These are phyloP conservation scores for Pseudogymnoascus sp. DNA, from an alignment of 2,329 filamentous ascomycete genomes.

Conservation along the genomic window DNA sequence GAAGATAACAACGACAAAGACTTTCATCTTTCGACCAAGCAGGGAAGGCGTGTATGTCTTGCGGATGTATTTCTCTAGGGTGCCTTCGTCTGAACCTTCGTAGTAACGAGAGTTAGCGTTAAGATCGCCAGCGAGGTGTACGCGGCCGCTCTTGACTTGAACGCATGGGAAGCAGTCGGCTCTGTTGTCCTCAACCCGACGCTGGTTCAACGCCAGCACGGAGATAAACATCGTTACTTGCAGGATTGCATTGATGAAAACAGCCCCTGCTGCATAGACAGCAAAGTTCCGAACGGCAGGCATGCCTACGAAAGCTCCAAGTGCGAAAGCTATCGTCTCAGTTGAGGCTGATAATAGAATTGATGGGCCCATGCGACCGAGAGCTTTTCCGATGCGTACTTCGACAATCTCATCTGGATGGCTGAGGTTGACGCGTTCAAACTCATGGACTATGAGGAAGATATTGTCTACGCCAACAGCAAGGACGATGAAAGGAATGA, in stretches of 20 bases:
- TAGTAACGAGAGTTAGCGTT: conserved; percentile 43
- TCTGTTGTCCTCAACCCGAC: conserved; percentile 76
- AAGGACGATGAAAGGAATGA: conserved; percentile 94
- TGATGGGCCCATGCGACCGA: conserved; percentile 95
- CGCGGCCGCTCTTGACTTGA: conserved; percentile 64
- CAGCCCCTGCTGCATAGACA: conserved; percentile 88
- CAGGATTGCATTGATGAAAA: conserved; percentile 92
- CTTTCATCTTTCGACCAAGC: conserved; percentile 72
- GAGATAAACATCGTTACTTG: conserved; percentile 97
- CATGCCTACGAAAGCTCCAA: conserved; percentile 94
- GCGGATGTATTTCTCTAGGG: conserved; percentile 79
- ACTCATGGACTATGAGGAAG: conserved; percentile 96
- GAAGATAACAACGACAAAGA: conserved; percentile 69
- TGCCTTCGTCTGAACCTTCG: conserved; percentile 61
- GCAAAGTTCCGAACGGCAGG: conserved; percentile 97
- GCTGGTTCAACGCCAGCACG: conserved; percentile 83
- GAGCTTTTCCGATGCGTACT: conserved; percentile 72
- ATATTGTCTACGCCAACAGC: conserved; percentile 98
- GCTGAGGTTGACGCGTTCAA: conserved; percentile 87
- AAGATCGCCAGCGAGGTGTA: conserved; percentile 50
- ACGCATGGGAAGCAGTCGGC: conserved; percentile 91
- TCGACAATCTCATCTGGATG: conserved; percentile 85
- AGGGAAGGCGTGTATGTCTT: conserved; percentile 79
- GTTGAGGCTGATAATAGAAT: conserved; percentile 93
- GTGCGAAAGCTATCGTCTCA: conserved; percentile 85